Evolutionary conservation across 805 yeast species (phyloP).

Genomic region (Pichia manshurica): DNA sequence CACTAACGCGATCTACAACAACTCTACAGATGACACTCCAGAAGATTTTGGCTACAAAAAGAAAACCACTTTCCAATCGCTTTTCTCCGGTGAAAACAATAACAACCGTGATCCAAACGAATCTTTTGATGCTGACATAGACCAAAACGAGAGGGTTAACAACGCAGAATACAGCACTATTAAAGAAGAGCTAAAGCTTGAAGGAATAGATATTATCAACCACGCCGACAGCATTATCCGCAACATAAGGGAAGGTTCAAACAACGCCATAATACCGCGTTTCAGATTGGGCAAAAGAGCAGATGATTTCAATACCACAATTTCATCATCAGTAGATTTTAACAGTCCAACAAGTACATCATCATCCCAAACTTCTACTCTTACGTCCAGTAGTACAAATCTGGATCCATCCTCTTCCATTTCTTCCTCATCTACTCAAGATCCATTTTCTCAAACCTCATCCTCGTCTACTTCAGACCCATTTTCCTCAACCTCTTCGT

Average conservation of each 20-base stretch:
- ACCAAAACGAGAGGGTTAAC: neutral
- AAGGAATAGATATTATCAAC: neutral
- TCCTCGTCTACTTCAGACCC: conserved; percentile 2
- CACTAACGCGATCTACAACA: no score
- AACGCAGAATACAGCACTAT: neutral
- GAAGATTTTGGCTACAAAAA: no score
- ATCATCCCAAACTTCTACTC: conserved; percentile 6
- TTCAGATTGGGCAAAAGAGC: conserved; percentile 23
- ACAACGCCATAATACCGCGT: conserved; percentile 27
- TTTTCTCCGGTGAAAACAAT: neutral
- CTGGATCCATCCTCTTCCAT: conserved; percentile 6
- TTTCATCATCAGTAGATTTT: conserved; percentile 8
- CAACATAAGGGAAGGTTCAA: conserved; percentile 21
- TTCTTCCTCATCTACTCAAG: conserved; percentile 8
- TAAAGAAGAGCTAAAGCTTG: neutral
- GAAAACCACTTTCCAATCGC: neutral
- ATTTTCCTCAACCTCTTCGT: conserved; percentile 2
- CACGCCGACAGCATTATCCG: conserved; percentile 20
- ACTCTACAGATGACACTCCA: no score
- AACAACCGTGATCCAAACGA: neutral
- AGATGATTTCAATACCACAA: conserved; percentile 16
- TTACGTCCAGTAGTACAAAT: conserved; percentile 10
- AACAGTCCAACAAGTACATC: conserved; percentile 4
- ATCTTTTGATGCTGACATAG: no score
- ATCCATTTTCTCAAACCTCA: conserved; percentile 5